phyloP scores from a whole-genome alignment of 2,329 filamentous ascomycete species.

The Pezicula radicicola region DNA sequence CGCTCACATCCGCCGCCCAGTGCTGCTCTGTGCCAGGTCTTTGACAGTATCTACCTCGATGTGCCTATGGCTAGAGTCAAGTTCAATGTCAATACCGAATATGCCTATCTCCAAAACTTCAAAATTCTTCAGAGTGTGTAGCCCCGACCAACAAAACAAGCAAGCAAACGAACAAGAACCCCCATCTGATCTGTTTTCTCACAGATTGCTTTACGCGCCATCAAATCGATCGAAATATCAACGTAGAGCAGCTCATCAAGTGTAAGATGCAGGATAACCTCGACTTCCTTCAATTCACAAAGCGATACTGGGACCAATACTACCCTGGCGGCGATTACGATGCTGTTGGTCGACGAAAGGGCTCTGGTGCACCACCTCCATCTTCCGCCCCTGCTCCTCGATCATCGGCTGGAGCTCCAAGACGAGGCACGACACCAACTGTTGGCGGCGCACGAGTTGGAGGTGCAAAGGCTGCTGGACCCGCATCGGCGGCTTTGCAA shows the following conservation, averaged over 20 bases:
- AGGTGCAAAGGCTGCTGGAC: conserved; percentile 43
- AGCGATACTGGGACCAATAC: conserved; percentile 97
- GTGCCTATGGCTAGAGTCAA: conserved; percentile 94
- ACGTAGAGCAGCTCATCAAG: conserved; percentile 85
- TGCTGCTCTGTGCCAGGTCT: conserved; percentile 93
- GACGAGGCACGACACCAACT: conserved; percentile 37
- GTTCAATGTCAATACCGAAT: conserved; percentile 97
- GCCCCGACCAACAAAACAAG: conserved; percentile 3
- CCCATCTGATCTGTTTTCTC: background rate
- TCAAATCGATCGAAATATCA: conserved; percentile 83
- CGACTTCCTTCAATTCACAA: conserved; percentile 96
- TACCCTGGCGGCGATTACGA: conserved; percentile 98
- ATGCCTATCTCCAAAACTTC: conserved; percentile 97
- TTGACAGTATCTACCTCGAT: conserved; percentile 96
- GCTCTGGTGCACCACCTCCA: conserved; percentile 56
- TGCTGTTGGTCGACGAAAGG: conserved; percentile 80
- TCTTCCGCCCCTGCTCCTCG: conserved; percentile 46
- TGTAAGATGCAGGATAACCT: conserved; percentile 99
- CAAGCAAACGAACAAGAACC: conserved; percentile 2
- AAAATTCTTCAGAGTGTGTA: conserved; percentile 86
- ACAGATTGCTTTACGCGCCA: conserved; percentile 82
- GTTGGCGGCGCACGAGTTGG: conserved; percentile 40
- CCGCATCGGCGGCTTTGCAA: conserved; percentile 69
- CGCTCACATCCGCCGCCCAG: conserved; percentile 43
- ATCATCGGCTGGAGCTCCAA: conserved; percentile 42